Base-by-base conservation (phyloP, 306 rosid species). In the Canavalia ensiformis region DNA sequence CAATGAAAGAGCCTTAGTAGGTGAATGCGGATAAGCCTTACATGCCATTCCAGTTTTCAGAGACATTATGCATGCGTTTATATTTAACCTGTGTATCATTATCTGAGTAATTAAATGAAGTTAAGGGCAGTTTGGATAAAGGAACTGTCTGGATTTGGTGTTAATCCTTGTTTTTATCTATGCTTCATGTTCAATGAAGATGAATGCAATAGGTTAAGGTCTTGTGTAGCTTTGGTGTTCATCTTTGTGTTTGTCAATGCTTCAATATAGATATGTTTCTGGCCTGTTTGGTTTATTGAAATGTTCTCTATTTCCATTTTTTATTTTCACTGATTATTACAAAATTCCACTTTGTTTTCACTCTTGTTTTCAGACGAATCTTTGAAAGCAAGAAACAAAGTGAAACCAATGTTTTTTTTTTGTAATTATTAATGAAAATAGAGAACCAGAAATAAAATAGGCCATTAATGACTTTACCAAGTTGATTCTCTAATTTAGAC, bases 111-210 rank as follows among this genome's bases (percentile, higher is more conserved):
- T 51, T 51, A 71, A 71, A 41, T 52, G 63, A 72, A 72, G 18
- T 39, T 41, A 3, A 35, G 52, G 35, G 51, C 28, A 18, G 39
- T 55, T 35, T 35, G 18, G 63, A 34, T 52, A 18, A 33, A 51
- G 10, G 7, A 13, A 7, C 50, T 72, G 64, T 31, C 79, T 74
- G 18, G 31, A 12, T 13, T 45, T 47, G 28, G 50, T 34, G 73
- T 25, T 64, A 63, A 65, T 65, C 60, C 18, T 37, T 46, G 34
- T 62, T 33, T 35, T 62, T 41, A 54, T 64, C 55, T n/a, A 42
- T 41, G 12, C 58, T 78, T 55, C 13, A 51, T 77, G 9, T 64
- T 64, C 52, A 39, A 65, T 52, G 66, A 77, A 68, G 51, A 66
- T 12, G 41, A 65, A 3, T 51, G 34, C 3, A 6, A n/a, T 35